Conservation (phyloP, 192 early-diverging fungal species). For the Backusella circina region DNA sequence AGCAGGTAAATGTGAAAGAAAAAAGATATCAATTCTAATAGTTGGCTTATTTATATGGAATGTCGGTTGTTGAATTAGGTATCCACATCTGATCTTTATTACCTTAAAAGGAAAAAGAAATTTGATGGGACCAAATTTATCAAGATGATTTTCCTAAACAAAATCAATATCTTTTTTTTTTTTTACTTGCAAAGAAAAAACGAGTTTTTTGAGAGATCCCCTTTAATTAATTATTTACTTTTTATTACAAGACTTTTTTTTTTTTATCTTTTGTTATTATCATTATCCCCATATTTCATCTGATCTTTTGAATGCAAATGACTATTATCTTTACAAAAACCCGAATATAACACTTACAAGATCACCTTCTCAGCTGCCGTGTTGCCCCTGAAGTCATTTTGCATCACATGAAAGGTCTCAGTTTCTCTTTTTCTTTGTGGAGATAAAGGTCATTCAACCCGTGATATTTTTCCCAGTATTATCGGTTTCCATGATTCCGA, state of each 20-base stretch:
- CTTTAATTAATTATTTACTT: background rate
- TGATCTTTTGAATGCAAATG: background rate
- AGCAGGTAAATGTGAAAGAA: background rate
- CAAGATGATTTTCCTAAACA: background rate
- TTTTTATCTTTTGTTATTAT: background rate
- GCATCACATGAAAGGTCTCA: background rate
- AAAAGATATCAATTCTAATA: background rate
- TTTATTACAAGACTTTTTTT: background rate
- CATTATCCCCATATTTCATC: background rate
- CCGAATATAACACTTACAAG: background rate
- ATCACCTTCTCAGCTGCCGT: background rate
- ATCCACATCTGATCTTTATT: conserved; percentile 5
- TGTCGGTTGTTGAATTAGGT: background rate
- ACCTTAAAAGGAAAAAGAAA: background rate
- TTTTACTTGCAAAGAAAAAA: background rate
- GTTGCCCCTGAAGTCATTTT: background rate
- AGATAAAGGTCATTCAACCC: background rate
- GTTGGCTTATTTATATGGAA: background rate
- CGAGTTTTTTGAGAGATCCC: background rate
- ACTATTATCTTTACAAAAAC: background rate
- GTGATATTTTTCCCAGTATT: background rate
- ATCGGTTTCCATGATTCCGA: background rate
- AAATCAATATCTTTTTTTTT: background rate
- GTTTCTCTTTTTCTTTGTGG: background rate
- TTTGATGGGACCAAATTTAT: background rate